phyloP scores from a whole-genome alignment of 2,329 filamentous ascomycete species.

The Fusarium nodosum region DNA sequence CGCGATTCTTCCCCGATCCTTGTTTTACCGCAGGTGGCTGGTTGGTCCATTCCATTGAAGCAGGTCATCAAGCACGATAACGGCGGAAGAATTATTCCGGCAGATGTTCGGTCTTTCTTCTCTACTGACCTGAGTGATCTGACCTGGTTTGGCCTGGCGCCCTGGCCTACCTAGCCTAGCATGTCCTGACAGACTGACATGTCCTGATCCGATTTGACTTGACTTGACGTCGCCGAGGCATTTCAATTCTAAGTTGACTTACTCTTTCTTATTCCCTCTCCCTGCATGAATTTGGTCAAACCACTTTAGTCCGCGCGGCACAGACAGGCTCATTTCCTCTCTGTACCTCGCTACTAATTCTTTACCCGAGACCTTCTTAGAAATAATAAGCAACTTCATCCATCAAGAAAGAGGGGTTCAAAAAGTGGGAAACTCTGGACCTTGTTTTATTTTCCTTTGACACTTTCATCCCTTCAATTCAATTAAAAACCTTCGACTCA shows the following conservation, averaged over 20 bases:
- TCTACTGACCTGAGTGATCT: not conserved
- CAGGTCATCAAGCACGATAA: not conserved
- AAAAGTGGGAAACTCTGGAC: constrained; percentile 1
- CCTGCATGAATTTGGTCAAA: not conserved
- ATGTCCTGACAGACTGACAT: not conserved
- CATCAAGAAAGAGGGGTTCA: constrained; percentile 8
- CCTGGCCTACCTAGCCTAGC: too few species aligned
- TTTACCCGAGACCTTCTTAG: not conserved
- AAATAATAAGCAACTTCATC: not conserved
- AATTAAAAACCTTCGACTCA: not conserved
- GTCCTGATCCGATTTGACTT: not conserved
- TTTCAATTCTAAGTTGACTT: not conserved
- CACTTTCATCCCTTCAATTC: not conserved
- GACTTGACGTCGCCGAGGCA: constrained; percentile 1
- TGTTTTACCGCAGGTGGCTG: not conserved
- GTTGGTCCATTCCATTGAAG: not conserved
- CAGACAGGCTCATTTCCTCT: constrained; percentile 4
- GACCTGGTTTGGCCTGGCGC: not conserved
- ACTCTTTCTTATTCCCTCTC: not conserved
- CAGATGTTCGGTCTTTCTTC: not conserved
- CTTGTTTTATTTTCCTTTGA: not conserved
- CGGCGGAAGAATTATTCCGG: not conserved
- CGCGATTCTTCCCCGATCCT: constrained; percentile 6
- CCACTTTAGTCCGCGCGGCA: constrained; percentile 29
- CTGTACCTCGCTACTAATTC: not conserved